phyloP scores from a whole-genome alignment of 2,329 filamentous ascomycete species.

The Hirsutella rhossiliensis region DNA sequence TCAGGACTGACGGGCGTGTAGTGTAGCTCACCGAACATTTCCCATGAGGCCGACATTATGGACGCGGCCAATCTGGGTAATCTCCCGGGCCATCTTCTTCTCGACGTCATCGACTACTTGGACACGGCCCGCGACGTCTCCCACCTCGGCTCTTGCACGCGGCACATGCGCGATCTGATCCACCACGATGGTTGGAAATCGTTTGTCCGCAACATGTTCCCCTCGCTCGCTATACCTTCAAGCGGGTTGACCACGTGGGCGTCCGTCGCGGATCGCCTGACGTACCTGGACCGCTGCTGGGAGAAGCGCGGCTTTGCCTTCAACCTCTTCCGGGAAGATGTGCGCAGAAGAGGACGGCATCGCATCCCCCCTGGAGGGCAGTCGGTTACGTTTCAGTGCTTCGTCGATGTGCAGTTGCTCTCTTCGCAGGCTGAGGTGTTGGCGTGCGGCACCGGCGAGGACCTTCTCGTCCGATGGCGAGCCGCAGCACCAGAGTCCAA shows the following conservation, averaged over 20 bases:
- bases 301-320: slow-evolving; percentile 32
- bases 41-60: neutral
- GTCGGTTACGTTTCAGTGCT: slow-evolving; percentile 29
- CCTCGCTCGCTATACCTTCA: slow-evolving; percentile 22
- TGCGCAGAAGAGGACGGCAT: slow-evolving; percentile 5
- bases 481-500: slow-evolving; percentile 12
- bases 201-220: slow-evolving; percentile 34
- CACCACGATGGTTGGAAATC: slow-evolving; percentile 33
- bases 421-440: slow-evolving; percentile 30
- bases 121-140: slow-evolving; percentile 36
- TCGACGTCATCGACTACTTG: slow-evolving; percentile 33
- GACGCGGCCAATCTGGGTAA: slow-evolving; percentile 23
- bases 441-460: slow-evolving; percentile 38
- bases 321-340: slow-evolving; percentile 12
- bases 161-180: slow-evolving; percentile 25
- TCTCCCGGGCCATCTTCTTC: slow-evolving; percentile 38
- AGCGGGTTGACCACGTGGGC: slow-evolving; percentile 18
- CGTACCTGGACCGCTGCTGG: slow-evolving; percentile 41
- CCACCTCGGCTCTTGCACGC: slow-evolving; percentile 26
- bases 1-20: neutral
- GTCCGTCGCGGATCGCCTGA: slow-evolving; percentile 30
- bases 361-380: slow-evolving; percentile 11
- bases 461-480: slow-evolving; percentile 31
- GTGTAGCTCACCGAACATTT: neutral
- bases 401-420: slow-evolving; percentile 32